A percentile compares a stretch with the other conserved stretches of the same genome.
Evolutionary conservation across 768 basidiomycete genomes (phyloP).

Genomic region (Clitopilus passeckerianus): DNA sequence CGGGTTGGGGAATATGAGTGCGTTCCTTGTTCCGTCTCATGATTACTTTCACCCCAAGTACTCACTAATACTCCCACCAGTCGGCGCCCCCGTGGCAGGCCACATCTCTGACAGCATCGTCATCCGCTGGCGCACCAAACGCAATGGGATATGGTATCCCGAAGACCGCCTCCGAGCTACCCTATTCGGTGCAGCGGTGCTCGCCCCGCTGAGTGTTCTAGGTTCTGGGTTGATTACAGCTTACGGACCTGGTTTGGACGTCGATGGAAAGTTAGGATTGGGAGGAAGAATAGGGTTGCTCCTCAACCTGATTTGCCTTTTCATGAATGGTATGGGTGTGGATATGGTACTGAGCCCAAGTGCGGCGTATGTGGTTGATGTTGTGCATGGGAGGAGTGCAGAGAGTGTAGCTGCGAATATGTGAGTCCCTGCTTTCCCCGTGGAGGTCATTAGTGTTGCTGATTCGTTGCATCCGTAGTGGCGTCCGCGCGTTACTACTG

Average conservation of each 20-base stretch:
- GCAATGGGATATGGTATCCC: slow-evolving; percentile 58
- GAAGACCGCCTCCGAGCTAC: slow-evolving; percentile 63
- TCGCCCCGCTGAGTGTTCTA: slow-evolving; percentile 50
- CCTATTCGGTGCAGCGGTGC: slow-evolving; percentile 36
- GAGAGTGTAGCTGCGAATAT: slow-evolving; percentile 54
- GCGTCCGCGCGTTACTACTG: slow-evolving; percentile 39
- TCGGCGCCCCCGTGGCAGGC: slow-evolving; percentile 58
- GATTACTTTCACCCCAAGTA: background rate
- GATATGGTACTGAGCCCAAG: slow-evolving; percentile 52
- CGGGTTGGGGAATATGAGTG: slow-evolving; percentile 58
- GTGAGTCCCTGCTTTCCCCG: slow-evolving; percentile 37
- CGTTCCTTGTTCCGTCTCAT: slow-evolving; percentile 14
- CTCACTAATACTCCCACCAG: too few species aligned
- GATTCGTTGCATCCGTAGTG: slow-evolving; percentile 34
- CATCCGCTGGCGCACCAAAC: slow-evolving; percentile 37
- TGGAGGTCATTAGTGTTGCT: too few species aligned
- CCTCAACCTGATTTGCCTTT: slow-evolving; percentile 24
- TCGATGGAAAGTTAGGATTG: too few species aligned
- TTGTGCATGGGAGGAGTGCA: slow-evolving; percentile 56
- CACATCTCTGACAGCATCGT: slow-evolving; percentile 53
- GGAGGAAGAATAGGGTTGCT: background rate
- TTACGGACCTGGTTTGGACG: background rate
- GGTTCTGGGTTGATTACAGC: slow-evolving; percentile 27
- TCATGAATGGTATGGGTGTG: slow-evolving; percentile 65
- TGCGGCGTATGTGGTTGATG: slow-evolving; percentile 56